Evolutionary conservation across 1,139 yeast species (phyloP).

Genomic region (Pichia sp.): DNA sequence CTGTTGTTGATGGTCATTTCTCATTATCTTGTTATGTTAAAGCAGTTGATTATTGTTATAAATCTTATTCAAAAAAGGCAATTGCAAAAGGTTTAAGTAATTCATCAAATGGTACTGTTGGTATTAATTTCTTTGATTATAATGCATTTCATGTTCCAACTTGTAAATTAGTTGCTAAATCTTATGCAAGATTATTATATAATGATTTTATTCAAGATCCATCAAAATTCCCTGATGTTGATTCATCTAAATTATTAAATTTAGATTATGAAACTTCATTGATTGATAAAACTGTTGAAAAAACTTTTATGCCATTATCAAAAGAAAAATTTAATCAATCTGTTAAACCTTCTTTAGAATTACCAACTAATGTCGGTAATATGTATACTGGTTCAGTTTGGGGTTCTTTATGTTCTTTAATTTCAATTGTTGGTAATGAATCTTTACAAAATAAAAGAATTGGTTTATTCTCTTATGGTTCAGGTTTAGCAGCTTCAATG

Average conservation of each 20-base stretch:
- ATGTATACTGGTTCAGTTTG: slow-evolving; percentile 96
- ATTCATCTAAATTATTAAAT: slow-evolving; percentile 41
- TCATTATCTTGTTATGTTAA: slow-evolving; percentile 90
- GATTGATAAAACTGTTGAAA: slow-evolving; percentile 75
- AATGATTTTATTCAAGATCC: slow-evolving; percentile 78
- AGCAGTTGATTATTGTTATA: slow-evolving; percentile 86
- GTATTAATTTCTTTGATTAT: slow-evolving; percentile 75
- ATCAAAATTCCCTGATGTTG: slow-evolving; percentile 58
- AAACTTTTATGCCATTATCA: slow-evolving; percentile 72
- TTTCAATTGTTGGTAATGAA: slow-evolving; percentile 69
- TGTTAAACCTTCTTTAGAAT: slow-evolving; percentile 73
- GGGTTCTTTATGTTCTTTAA: slow-evolving; percentile 77
- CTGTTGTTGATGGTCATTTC: slow-evolving; percentile 96
- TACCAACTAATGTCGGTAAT: slow-evolving; percentile 97
- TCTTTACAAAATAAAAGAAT: slow-evolving; percentile 76
- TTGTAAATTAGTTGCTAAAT: slow-evolving; percentile 89
- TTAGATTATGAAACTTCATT: slow-evolving; percentile 74
- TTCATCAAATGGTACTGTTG: slow-evolving; percentile 48
- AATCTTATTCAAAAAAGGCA: slow-evolving; percentile 74
- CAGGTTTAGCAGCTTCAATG: slow-evolving; percentile 92
- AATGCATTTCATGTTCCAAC: slow-evolving; percentile 98
- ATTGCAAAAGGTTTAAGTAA: slow-evolving; percentile 44
- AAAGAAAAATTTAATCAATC: slow-evolving; percentile 64
- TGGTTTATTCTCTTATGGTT: slow-evolving; percentile 94
- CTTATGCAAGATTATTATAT: slow-evolving; percentile 86